phyloP scores from a whole-genome alignment of 2,329 filamentous ascomycete species.

The Alternaria arborescens region DNA sequence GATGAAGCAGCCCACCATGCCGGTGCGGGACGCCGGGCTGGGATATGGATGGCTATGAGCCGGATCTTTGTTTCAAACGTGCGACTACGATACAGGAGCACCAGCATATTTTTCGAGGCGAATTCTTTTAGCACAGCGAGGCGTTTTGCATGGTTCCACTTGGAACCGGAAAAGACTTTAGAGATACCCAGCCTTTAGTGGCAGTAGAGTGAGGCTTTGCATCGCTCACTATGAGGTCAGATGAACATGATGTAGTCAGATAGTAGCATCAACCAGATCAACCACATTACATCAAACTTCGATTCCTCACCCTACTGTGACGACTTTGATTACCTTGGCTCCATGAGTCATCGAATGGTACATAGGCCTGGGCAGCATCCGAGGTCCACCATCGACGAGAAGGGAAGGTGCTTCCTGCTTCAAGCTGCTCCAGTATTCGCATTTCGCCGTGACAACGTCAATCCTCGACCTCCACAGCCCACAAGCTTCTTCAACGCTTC shows the following conservation, averaged over 20 bases:
- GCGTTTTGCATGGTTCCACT: slow-evolving; percentile 35
- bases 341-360: not conserved
- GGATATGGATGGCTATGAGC: slow-evolving; percentile 51
- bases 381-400: not conserved
- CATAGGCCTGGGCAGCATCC: not conserved
- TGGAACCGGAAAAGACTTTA: slow-evolving; percentile 21
- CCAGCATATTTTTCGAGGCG: slow-evolving; percentile 17
- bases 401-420: slow-evolving; percentile 11
- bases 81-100: slow-evolving; percentile 13
- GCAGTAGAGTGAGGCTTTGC: slow-evolving; percentile 25
- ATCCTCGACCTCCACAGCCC: not conserved
- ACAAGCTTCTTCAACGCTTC: slow-evolving; percentile 21
- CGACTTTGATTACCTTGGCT: not conserved
- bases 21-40: slow-evolving; percentile 50
- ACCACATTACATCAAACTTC: not conserved
- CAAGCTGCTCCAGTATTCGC: slow-evolving; percentile 2
- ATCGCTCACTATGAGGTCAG: slow-evolving; percentile 37
- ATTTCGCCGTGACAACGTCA: slow-evolving; percentile 10
- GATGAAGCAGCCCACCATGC: slow-evolving; percentile 46
- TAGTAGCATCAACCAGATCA: slow-evolving; percentile 9
- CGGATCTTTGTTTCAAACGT: slow-evolving; percentile 19
- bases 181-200: slow-evolving; percentile 44
- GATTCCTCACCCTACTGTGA: not conserved
- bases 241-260: slow-evolving; percentile 23
- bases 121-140: slow-evolving; percentile 40